Percentiles rank a stretch among this genome's conserved stretches.
Evolutionary conservation across 352 stramenopile species (phyloP).

Genomic region (Phytophthora crassamura): DNA sequence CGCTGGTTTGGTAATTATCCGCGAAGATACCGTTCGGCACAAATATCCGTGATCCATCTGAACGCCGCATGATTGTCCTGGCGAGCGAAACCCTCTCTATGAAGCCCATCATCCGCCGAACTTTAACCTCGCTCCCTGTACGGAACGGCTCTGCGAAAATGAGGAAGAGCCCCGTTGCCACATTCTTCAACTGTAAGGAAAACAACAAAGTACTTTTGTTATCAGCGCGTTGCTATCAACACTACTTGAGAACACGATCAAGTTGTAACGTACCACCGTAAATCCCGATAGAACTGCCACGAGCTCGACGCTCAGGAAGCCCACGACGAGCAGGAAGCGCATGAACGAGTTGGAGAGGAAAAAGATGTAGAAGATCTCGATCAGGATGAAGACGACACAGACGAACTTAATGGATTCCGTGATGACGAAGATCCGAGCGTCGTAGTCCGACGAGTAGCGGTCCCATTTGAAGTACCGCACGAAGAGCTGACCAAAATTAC

Average conservation of each 20-base stretch:
- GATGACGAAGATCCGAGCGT: conserved; percentile 83
- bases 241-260: neutral
- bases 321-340: conserved; percentile 68
- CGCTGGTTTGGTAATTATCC: conserved; percentile 75
- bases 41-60: conserved; percentile 75
- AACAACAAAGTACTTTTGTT: neutral
- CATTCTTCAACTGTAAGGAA: conserved; percentile 74
- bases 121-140: conserved; percentile 66
- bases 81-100: conserved; percentile 83
- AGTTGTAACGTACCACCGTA: conserved; percentile 51
- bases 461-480: conserved; percentile 85
- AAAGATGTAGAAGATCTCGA: conserved; percentile 89
- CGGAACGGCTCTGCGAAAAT: conserved; percentile 87
- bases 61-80: conserved; percentile 69
- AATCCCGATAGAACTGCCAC: conserved; percentile 68
- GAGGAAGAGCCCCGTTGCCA: conserved; percentile 81
- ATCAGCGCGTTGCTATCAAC: neutral
- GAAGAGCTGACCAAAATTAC: conserved; percentile 46
- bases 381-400: conserved; percentile 73
- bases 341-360: conserved; percentile 71
- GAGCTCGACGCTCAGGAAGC: conserved; percentile 73
- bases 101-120: conserved; percentile 59
- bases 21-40: conserved; percentile 85
- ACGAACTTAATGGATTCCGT: conserved; percentile 83
- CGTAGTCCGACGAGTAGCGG: conserved; percentile 63